These are phyloP conservation scores for Aspergillus persii DNA, from an alignment of 2,329 filamentous ascomycete genomes.

Conservation along the genomic window DNA sequence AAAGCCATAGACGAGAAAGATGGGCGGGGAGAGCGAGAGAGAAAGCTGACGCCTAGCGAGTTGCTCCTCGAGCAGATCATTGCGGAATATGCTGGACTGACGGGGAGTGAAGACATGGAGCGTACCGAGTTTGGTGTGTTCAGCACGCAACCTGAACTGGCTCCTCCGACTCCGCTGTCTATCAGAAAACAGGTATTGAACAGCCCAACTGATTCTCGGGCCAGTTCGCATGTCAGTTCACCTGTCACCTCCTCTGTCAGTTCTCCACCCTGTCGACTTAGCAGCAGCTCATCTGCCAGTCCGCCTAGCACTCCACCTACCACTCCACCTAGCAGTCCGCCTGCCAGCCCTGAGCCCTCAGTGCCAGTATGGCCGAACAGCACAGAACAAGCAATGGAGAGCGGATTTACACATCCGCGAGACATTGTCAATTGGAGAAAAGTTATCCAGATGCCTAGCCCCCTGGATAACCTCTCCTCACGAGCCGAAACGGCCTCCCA, in stretches of 20 bases:
- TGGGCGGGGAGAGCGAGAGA: not conserved
- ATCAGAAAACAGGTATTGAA: not conserved
- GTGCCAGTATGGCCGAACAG: not conserved
- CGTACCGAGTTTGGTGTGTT: not conserved
- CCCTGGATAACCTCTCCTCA: not conserved
- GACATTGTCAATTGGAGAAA: slow-evolving; percentile 3
- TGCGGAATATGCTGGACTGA: not conserved
- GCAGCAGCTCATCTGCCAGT: no score
- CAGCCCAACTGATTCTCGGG: not conserved
- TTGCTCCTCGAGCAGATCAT: not conserved
- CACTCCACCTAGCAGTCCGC: no score
- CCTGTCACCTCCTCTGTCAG: no score
- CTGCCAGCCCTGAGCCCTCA: not conserved
- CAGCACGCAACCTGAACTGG: not conserved
- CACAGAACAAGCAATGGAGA: not conserved
- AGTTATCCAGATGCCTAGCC: not conserved
- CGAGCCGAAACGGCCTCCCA: not conserved
- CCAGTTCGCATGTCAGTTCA: not conserved
- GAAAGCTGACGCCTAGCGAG: not conserved
- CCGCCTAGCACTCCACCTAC: no score
- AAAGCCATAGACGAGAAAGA: not conserved
- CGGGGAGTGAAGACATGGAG: not conserved
- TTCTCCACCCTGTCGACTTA: no score
- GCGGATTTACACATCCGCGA: not conserved
- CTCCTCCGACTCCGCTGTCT: not conserved